Evolutionary conservation across 495 filamentous ascomycete genomes (phyloP).

Genomic region (Cercophora sp.): DNA sequence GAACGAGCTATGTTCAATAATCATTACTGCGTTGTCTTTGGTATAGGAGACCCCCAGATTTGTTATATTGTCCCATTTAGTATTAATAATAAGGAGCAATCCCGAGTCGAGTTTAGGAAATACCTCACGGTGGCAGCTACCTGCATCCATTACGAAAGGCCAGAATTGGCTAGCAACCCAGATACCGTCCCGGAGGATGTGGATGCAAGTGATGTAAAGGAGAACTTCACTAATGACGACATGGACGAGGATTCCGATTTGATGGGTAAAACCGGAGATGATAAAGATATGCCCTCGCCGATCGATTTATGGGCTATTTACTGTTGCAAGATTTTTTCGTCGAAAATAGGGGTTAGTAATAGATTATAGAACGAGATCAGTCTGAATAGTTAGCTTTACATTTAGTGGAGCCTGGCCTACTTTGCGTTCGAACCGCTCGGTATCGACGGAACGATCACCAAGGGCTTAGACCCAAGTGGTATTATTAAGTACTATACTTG

Average conservation of each 20-base stretch:
- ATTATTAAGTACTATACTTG: neutral
- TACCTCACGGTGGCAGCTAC: neutral
- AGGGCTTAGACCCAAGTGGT: conserved; percentile 1
- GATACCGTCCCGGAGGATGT: neutral
- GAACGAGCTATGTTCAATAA: conserved; percentile 3
- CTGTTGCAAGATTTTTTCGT: neutral
- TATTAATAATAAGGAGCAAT: neutral
- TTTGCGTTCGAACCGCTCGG: conserved; percentile 3
- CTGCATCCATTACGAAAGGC: conserved; percentile 1
- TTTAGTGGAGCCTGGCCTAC: neutral
- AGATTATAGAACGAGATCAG: conserved; percentile 2
- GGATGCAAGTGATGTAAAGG: neutral
- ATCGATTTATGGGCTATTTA: conserved; percentile 1
- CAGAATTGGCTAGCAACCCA: neutral
- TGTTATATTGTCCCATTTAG: neutral
- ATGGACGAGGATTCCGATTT: neutral
- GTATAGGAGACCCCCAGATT: neutral
- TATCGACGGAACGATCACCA: neutral
- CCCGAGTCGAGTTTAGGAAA: neutral
- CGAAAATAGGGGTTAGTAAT: neutral
- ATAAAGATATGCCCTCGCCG: neutral
- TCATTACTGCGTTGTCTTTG: neutral
- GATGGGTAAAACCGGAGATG: neutral
- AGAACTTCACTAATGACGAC: neutral
- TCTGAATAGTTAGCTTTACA: neutral